These are phyloP conservation scores for Lobosporangium transversale DNA, from an alignment of 192 early-diverging fungal genomes.

Conservation along the genomic window DNA sequence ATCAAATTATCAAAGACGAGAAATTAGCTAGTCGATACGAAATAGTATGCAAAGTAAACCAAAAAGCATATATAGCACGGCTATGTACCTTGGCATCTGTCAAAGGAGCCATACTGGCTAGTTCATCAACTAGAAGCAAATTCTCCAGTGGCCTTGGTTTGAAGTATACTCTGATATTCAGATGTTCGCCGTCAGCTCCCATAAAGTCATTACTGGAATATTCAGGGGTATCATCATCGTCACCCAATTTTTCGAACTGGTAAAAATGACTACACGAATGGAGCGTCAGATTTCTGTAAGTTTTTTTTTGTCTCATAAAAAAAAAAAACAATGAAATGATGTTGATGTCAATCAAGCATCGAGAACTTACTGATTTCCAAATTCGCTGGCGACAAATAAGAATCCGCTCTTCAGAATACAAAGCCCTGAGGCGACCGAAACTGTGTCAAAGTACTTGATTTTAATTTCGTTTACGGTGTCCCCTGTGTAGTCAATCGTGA, in stretches of 20 bases:
- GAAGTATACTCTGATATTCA: constrained; percentile 64
- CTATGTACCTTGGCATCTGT: constrained; percentile 73
- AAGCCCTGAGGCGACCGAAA: constrained; percentile 82
- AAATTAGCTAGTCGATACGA: neutral
- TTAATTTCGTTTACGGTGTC: constrained; percentile 73
- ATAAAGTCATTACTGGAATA: constrained; percentile 77
- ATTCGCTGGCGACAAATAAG: constrained; percentile 90
- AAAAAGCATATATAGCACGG: neutral
- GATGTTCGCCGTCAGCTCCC: constrained; percentile 60
- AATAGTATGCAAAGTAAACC: neutral
- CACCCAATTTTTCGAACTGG: constrained; percentile 94
- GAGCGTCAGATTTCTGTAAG: no score
- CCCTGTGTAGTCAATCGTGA: constrained; percentile 83
- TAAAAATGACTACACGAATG: constrained; percentile 88
- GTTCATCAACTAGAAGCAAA: constrained; percentile 90
- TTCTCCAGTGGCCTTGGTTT: constrained; percentile 83
- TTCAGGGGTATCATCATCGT: constrained; percentile 87
- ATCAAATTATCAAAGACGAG: neutral
- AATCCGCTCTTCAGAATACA: constrained; percentile 94
- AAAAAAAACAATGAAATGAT: neutral
- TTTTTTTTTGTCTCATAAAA: no score
- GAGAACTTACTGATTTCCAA: constrained; percentile 91
- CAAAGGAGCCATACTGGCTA: constrained; percentile 84
- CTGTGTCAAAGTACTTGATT: constrained; percentile 95
- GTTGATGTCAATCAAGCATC: no score